Base-by-base conservation (phyloP, 148 eudicot genomes). In the Camellia lanceoleosa region DNA sequence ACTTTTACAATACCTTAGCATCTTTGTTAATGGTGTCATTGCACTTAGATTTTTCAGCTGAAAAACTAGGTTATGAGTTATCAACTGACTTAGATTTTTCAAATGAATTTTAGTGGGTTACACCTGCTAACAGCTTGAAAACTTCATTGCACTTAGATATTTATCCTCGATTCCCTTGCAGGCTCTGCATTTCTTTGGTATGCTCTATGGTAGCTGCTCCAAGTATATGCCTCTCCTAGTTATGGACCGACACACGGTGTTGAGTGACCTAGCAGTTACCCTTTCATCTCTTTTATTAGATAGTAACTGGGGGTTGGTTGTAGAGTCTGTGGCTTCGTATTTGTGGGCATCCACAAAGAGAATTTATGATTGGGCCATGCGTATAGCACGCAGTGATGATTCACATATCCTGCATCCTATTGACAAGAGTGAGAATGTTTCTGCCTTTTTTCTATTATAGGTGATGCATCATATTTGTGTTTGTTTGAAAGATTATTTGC, bases 181-280 rank as follows among this genome's bases (percentile, higher is more conserved):
- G n/a, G 98, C 90, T 67, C 78, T 94, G 71, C 89, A 74, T 62
- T 94, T 92, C 81, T 78, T 92, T 42, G 90, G 91, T 61, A 87
- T 94, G 81, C 84, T 94, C 78, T 87, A 88, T 59, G 98, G 98
- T 41, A 87, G 91, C 83, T 85, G 78, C 76, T 92, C 90, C 70
- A 90, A 88, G 41, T 94, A 92, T 47, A 94, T 92, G 98, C 97
- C 98, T 61, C 71, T 94, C 44, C 86, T 94, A 79, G 72, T 90
- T 75, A 74, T 89, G 38, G 90, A 92, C 82, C 87, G 79, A 68
- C 42, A 4, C 30, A 81, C 81, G 13, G 94, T 92, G 43, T 79
- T 94, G 75, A 82, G 84, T 67, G 98, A 94, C 82, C 92, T 94
- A n/a, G 93, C 98, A 0, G 87, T 90, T 68, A 87, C 93, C 46